A percentile compares a stretch with the other conserved stretches of the same genome.
Conservation (phyloP, 2,329 filamentous ascomycete species). For the Epichloe coenophiala region DNA sequence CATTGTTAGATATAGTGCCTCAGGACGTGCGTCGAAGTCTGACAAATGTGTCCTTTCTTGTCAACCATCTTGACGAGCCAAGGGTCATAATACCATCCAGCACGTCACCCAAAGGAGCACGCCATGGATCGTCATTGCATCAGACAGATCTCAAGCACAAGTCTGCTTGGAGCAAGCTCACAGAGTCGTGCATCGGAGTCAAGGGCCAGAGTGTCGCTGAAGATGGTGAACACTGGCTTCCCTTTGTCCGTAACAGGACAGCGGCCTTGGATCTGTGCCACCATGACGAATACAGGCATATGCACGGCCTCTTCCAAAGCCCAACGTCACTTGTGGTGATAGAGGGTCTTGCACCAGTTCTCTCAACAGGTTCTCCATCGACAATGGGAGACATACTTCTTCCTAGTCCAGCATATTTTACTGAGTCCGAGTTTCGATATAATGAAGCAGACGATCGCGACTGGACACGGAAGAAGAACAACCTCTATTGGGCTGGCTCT, state of each 20-base stretch:
- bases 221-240: neutral
- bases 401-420: slow-evolving; percentile 33
- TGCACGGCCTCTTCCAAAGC: slow-evolving; percentile 31
- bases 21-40: slow-evolving; percentile 14
- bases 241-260: neutral
- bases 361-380: slow-evolving; percentile 29
- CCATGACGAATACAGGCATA: neutral
- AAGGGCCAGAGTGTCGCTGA: neutral
- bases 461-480: slow-evolving; percentile 14
- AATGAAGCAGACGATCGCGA: slow-evolving; percentile 21
- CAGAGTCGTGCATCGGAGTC: neutral
- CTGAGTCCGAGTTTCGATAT: slow-evolving; percentile 28
- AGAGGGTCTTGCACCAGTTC: slow-evolving; percentile 12
- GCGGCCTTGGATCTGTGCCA: neutral
- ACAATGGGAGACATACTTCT: slow-evolving; percentile 38
- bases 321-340: slow-evolving; percentile 19
- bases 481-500: slow-evolving; percentile 44
- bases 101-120: neutral
- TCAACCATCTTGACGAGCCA: slow-evolving; percentile 37
- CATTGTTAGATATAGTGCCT: slow-evolving; percentile 8
- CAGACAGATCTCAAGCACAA: neutral
- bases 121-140: too few species aligned
- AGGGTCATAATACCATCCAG: slow-evolving; percentile 20
- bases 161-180: neutral
- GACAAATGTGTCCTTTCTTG: slow-evolving; percentile 26